Base-by-base conservation (phyloP, 108 stramenopile genomes). In the Cyclotella sp. region DNA sequence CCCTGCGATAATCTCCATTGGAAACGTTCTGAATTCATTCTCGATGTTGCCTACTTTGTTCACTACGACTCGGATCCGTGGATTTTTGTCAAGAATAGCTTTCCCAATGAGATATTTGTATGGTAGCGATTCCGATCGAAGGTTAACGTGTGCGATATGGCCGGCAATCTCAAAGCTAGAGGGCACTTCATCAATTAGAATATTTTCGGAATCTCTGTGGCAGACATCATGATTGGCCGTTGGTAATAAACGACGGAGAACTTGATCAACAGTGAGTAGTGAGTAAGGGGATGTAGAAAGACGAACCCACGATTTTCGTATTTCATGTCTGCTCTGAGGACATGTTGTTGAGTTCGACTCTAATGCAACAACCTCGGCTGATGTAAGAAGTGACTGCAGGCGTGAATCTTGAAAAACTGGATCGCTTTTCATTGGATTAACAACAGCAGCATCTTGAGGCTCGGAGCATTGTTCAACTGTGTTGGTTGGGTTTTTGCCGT, bases 81-180 rank as follows among this genome's bases (percentile, higher is more conserved):
- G 88, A 75, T 98, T 95, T 77, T 98, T 98, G 69, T 98, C 98
- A 15, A 98, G 77, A 49, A 99, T 83, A 6, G 95, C 95, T 81
- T 93, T 86, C 0, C 96, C 99, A 54, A 99, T 92, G 40, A 97
- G 75, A 47, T 87, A 82, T 75, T 97, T 91, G 84, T 94, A 98
- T 0, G 97, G 97, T 51, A 97, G 68, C 14, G 83, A 62, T 77
- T 97, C 94, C 15, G 89, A 85, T 21, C 94, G 84, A 41, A 99
- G 84, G 80, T 98, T 99, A n/a, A 99, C 64, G 76, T 99, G 99
- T 14, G 97, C 97, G 42, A 99, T 68, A 66, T 94, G 96, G 0
- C 98, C 99, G 21, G 90, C 90, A n/a, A 71, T 70, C 82, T 99
- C 99, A 76, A 98, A 99, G 28, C 96, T 75, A 12, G 95, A 91